A percentile compares a stretch with the other conserved stretches of the same genome.
These are phyloP conservation scores for Basipetospora sp. DNA, from an alignment of 2,329 filamentous ascomycete species.

Conservation along the genomic window DNA sequence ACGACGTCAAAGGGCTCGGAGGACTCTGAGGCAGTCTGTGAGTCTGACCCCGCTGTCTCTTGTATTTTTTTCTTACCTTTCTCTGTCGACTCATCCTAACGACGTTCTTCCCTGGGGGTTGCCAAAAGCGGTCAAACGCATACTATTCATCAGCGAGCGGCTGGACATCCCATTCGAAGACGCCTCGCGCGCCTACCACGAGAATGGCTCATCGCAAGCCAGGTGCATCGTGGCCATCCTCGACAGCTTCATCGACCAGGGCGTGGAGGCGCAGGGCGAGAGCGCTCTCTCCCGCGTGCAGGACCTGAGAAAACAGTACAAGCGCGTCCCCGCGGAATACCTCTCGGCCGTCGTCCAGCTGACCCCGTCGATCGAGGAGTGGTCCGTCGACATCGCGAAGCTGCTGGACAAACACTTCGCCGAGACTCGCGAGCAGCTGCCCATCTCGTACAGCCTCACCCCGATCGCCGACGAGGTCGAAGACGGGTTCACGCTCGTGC, in stretches of 20 bases:
- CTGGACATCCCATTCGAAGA: constrained; percentile 27
- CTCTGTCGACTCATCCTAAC: neutral
- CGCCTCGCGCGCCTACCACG: constrained; percentile 25
- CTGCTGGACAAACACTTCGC: constrained; percentile 28
- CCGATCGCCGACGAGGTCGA: constrained; percentile 21
- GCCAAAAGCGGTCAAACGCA: constrained; percentile 21
- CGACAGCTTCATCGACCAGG: constrained; percentile 26
- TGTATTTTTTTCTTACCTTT: neutral
- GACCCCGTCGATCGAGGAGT: constrained; percentile 19
- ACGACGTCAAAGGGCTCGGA: neutral
- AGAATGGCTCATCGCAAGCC: constrained; percentile 23
- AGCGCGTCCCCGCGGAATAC: constrained; percentile 28
- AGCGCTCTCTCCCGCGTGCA: constrained; percentile 16
- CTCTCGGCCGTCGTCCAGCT: constrained; percentile 28
- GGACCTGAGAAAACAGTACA: constrained; percentile 23
- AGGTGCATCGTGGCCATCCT: constrained; percentile 27
- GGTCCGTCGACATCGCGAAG: constrained; percentile 25
- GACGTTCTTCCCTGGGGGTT: neutral
- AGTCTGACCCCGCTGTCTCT: neutral
- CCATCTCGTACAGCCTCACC: constrained; percentile 24
- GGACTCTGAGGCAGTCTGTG: neutral
- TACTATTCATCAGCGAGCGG: constrained; percentile 29
- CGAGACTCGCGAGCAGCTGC: constrained; percentile 11
- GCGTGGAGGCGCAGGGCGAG: constrained; percentile 19
- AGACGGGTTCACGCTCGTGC: neutral